These are phyloP conservation scores for Arachis hypogaea DNA, from an alignment of 306 rosid species.

Conservation along the genomic window DNA sequence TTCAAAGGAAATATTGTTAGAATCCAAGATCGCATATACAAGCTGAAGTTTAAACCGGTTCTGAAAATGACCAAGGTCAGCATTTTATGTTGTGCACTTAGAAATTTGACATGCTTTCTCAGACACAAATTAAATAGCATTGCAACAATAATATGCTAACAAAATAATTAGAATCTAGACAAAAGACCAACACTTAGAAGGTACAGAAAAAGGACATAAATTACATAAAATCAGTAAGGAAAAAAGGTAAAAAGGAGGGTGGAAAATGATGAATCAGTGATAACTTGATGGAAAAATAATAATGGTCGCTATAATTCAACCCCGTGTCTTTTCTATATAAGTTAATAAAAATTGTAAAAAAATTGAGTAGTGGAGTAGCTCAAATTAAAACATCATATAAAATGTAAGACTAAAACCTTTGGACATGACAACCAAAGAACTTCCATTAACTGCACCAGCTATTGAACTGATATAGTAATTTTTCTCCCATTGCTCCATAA, in stretches of 20 bases:
- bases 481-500: conserved; percentile 97
- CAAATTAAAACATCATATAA: neutral
- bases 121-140: conserved; percentile 8
- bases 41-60: conserved; percentile 11
- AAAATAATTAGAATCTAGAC: neutral
- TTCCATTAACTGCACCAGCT: conserved; percentile 86
- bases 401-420: conserved; percentile 61
- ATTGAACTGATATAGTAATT: conserved; percentile 90
- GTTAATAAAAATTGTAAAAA: neutral
- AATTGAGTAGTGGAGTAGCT: neutral
- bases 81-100: neutral
- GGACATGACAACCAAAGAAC: conserved; percentile 97
- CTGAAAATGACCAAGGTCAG: conserved; percentile 14
- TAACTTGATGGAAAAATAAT: neutral
- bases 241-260: too few relatives aligned
- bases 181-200: conserved; percentile 22
- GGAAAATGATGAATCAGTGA: neutral
- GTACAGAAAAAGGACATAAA: neutral
- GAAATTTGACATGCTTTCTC: conserved; percentile 18
- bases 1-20: neutral
- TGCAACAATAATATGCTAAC: neutral
- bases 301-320: neutral
- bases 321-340: neutral
- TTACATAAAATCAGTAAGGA: neutral
- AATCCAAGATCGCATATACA: neutral